Evolutionary conservation across 257 asterid genomes (phyloP).

Genomic region (Penstemon newberryi): DNA sequence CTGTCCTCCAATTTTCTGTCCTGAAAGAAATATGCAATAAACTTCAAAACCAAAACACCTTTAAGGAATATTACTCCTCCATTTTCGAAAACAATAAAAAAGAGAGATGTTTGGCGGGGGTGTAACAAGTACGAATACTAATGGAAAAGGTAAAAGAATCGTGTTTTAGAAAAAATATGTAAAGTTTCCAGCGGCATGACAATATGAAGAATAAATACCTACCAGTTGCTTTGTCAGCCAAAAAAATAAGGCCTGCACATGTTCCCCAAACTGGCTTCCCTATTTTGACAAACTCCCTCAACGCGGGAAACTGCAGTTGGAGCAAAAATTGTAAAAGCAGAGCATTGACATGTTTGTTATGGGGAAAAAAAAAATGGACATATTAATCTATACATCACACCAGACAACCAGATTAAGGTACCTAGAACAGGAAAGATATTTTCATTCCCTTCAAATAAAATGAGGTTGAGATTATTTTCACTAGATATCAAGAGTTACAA

Average conservation of each 20-base stretch:
- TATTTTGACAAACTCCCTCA: slow-evolving; percentile 82
- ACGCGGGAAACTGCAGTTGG: slow-evolving; percentile 82
- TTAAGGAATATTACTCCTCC: neutral
- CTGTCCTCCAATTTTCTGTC: slow-evolving; percentile 93
- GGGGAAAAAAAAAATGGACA: neutral
- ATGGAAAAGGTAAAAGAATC: slow-evolving; percentile 3
- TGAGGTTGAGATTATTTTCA: neutral
- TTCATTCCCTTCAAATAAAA: neutral
- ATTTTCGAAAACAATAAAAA: neutral
- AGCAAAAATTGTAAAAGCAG: slow-evolving; percentile 21
- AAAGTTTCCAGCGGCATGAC: slow-evolving; percentile 8
- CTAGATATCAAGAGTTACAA: slow-evolving; percentile 2
- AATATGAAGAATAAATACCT: slow-evolving; percentile 15
- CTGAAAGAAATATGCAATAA: slow-evolving; percentile 40
- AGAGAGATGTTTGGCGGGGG: neutral
- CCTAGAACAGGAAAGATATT: neutral
- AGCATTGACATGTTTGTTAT: neutral
- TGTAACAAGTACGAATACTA: neutral
- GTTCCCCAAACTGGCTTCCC: slow-evolving; percentile 99
- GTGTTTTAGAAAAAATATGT: neutral
- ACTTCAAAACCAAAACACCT: slow-evolving; percentile 25
- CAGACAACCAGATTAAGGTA: slow-evolving; percentile 2
- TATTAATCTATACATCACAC: neutral
- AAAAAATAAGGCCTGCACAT: slow-evolving; percentile 94
- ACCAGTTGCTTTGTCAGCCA: slow-evolving; percentile 92